phyloP scores from a whole-genome alignment of 2,329 filamentous ascomycete species.

The Cladosporium phlei region DNA sequence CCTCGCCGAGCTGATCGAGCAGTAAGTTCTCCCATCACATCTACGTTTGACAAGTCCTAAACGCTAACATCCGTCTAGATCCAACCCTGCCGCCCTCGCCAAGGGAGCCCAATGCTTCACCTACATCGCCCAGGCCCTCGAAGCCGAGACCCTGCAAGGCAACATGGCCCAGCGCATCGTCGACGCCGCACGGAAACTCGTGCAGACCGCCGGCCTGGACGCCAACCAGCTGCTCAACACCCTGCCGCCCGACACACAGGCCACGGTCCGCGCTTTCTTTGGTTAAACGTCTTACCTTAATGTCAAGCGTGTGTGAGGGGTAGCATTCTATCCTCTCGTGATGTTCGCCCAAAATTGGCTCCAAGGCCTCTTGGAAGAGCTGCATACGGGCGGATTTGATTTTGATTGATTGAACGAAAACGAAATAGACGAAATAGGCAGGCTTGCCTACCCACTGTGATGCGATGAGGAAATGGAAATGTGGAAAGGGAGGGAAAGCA shows the following conservation, averaged over 20 bases:
- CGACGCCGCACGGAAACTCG: constrained; percentile 69
- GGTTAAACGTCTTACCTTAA: no score
- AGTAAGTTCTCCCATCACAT: constrained; percentile 60
- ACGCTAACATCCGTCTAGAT: constrained; percentile 49
- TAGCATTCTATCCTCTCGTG: no score
- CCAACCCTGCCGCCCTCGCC: constrained; percentile 73
- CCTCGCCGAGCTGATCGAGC: constrained; percentile 82
- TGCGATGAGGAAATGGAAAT: no score
- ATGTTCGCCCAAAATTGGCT: no score
- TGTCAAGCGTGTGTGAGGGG: no score
- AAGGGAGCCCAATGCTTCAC: constrained; percentile 80
- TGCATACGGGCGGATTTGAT: no score
- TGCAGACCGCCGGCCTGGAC: constrained; percentile 69
- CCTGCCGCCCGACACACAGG: constrained; percentile 75
- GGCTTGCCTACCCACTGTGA: no score
- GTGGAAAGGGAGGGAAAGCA: not conserved
- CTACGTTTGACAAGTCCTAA: constrained; percentile 22
- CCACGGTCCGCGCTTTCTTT: constrained; percentile 43
- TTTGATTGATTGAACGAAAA: not conserved
- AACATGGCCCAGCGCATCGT: constrained; percentile 75
- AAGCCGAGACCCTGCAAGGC: constrained; percentile 83
- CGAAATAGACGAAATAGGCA: no score
- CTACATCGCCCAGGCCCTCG: constrained; percentile 80
- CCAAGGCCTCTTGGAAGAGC: no score
- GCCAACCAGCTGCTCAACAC: constrained; percentile 69